Evolutionary conservation across 2,329 filamentous ascomycete species (phyloP), one percentile per base, ranked within the genome.

Genomic region (Penicillium sp.): DNA sequence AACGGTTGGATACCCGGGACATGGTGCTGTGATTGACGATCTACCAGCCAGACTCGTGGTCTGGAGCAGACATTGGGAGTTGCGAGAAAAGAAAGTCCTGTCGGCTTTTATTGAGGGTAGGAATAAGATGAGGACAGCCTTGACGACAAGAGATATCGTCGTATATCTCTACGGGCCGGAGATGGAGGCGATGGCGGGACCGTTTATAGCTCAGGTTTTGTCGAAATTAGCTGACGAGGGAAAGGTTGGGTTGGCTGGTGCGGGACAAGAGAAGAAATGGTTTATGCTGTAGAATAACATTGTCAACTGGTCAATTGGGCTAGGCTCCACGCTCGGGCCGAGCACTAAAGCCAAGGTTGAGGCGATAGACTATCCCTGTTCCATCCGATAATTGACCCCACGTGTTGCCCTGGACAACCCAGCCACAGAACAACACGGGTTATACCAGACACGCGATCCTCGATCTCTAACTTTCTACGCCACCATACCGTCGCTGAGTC

Each of bases 1-100:
- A 10, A 13, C 7, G 30, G n/a, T 50, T 14, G 47, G 41, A 40
- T 50, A 50, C 16, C 47, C 47, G 2, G 47, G 47, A 0, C 47
- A 50, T 16, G 47, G 47, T 37, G 41, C 47, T 13, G 25, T 39
- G 35, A 50, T 50, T 34, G 36, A 50, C 18, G 30, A 50, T n/a
- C 30, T 50, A 10, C 30, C 41, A 3, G 30, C 35, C 16, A 50
- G 14, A 16, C 28, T 50, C 13, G 14, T 19, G 3, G 11, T 39
- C 8, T 50, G 38, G 16, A 46, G 34, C 14, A 27, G 47, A 34
- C 47, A 50, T 12, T 50, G 47, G 41, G 41, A 46, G 18, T 2
- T 27, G 8, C 16, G 47, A 14, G 47, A 50, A 18, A 50, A 39
- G 11, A 29, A 18, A 11, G 36, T 50, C 2, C n/a, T 46, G 6